These are phyloP conservation scores for Coemansia sp. DNA, from an alignment of 192 early-diverging fungal species.

Conservation along the genomic window DNA sequence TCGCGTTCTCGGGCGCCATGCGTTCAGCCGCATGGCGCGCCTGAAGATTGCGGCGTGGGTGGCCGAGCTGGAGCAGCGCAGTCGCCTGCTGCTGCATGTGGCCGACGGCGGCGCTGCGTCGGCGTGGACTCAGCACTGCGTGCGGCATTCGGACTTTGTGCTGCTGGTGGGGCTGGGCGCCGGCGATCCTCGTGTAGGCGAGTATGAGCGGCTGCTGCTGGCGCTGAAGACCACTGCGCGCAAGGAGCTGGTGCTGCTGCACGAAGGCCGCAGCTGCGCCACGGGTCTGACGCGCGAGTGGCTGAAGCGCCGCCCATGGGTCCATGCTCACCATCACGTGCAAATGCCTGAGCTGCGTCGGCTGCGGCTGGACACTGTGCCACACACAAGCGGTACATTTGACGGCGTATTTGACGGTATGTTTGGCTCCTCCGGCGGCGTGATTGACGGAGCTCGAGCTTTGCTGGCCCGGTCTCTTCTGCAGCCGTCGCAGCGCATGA, in stretches of 20 bases:
- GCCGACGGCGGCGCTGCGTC: conserved; percentile 88
- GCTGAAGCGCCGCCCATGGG: conserved; percentile 90
- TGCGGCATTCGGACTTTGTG: conserved; percentile 95
- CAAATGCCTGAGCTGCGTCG: conserved; percentile 61
- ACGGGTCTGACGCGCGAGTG: conserved; percentile 86
- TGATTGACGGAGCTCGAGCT: conserved; percentile 8
- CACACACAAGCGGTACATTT: background rate
- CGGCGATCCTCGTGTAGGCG: conserved; percentile 82
- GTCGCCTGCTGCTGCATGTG: conserved; percentile 87
- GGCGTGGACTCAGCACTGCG: conserved; percentile 93
- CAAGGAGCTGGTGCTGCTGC: conserved; percentile 93
- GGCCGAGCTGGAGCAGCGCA: conserved; percentile 87
- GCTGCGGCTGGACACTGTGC: conserved; percentile 1
- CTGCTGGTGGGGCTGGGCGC: conserved; percentile 91
- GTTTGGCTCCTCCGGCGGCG: background rate
- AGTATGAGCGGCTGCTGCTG: conserved; percentile 87
- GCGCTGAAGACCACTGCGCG: conserved; percentile 96
- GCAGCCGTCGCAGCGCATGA: conserved; percentile 24
- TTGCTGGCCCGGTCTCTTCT: conserved; percentile 19
- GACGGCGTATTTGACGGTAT: background rate
- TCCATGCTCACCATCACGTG: conserved; percentile 97
- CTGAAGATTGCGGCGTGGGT: conserved; percentile 93
- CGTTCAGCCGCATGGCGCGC: conserved; percentile 85
- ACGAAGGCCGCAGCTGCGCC: conserved; percentile 68
- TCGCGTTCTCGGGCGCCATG: conserved; percentile 80